Evolutionary conservation across 2,329 filamentous ascomycete genomes (phyloP), one percentile per base, ranked within the genome.

Genomic region (Aspergillus ochraceoroseus): DNA sequence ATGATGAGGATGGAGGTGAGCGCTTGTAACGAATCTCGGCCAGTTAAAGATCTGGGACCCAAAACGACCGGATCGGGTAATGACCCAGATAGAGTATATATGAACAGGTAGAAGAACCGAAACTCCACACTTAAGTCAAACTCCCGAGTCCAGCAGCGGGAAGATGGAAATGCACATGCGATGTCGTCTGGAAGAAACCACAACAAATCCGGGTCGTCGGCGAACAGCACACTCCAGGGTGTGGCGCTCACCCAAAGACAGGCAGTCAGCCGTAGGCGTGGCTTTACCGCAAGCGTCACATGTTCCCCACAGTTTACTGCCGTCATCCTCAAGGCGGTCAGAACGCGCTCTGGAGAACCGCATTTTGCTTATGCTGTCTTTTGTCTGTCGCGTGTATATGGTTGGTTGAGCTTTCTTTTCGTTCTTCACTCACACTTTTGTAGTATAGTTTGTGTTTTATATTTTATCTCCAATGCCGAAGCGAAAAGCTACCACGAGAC

Each of bases 401-500:
- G n/a, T 26, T 12, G 15, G n/a, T 9, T 9, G 20, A 22, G 15
- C 25, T 19, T 32, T 26, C 6, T 12, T 23, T 35, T 20, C 14
- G 25, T 28, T 34, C 13, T 31, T 30, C 9, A 13, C 12, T 31
- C 5, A 5, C 5, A 5, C 20, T 9, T 5, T 5, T 26, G 14
- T 17, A 32, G 19, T 22, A 29, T 40, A 39, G 32, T 18, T 19
- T 12, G 15, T 12, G 37, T 36, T 32, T 38, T 42, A 43, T 39
- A 34, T 2, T n/a, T 8, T 28, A 5, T 17, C 8, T 19, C 12
- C 26, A 38, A 68, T 68, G 64, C 62, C 65, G 7, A 68, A 68
- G 48, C 52, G 64, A 31, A 70, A 70, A 45, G 63, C 59, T 5
- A 46, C 59, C 9, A 55, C 67, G 22, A 68, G 66, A 38, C 48